Percentiles rank a stretch among this genome's conserved stretches.
Evolutionary conservation across 208 protist genomes (phyloP).

Genomic region (Leishmania mexicana): DNA sequence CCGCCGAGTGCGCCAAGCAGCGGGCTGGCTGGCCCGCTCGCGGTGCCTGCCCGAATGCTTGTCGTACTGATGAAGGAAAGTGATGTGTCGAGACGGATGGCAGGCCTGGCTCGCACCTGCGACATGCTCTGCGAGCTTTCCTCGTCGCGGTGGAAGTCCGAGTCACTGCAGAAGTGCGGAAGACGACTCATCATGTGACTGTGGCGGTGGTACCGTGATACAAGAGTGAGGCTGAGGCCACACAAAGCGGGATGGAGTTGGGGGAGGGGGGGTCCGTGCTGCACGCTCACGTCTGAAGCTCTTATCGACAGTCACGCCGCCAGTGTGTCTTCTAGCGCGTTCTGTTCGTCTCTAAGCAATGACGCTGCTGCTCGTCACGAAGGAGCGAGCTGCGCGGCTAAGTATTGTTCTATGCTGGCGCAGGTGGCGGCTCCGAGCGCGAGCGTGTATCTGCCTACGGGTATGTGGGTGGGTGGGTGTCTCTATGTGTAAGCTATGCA

Average conservation of each 20-base stretch:
- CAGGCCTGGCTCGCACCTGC: constrained; percentile 36
- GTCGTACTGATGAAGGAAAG: constrained; percentile 24
- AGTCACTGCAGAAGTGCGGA: constrained; percentile 10
- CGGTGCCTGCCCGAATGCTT: constrained; percentile 14
- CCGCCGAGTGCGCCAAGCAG: background rate
- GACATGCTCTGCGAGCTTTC: constrained; percentile 44
- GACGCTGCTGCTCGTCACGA: background rate
- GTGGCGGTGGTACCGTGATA: background rate
- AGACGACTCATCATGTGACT: constrained; percentile 16
- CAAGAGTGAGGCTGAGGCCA: background rate
- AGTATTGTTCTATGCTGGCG: background rate
- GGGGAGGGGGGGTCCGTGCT: background rate
- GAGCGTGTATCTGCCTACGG: background rate
- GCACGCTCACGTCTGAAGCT: background rate
- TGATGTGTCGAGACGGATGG: constrained; percentile 41
- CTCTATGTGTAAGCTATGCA: background rate
- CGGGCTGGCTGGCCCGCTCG: constrained; percentile 29
- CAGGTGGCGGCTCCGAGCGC: background rate
- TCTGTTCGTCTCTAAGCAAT: background rate
- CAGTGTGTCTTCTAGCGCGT: background rate
- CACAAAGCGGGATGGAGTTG: background rate
- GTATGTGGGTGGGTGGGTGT: background rate
- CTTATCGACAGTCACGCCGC: background rate
- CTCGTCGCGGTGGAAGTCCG: constrained; percentile 22
- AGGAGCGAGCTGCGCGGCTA: background rate